Base-by-base conservation (phyloP, 371 early-diverging fungal genomes). In the Funneliformis caledonium region DNA sequence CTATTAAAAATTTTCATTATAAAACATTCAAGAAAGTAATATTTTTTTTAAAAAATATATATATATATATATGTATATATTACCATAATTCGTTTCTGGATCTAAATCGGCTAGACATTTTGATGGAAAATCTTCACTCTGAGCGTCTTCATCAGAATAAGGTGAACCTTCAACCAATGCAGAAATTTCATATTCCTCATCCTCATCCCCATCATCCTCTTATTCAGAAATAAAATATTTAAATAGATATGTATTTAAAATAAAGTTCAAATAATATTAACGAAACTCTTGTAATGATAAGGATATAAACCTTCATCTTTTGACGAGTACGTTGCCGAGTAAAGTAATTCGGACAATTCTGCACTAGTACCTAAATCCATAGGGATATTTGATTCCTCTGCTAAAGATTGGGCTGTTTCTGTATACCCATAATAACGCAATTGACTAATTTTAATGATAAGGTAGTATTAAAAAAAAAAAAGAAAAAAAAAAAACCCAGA, bases 361-460 rank as follows among this genome's bases (percentile, higher is more conserved):
- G 87, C 77, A 76, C 89, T 89, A 12, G 91, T 90, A 61, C 86
- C 84, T 85, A 91, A 84, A 59, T 88, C 84, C 7, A 80, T 83
- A 0, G 84, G 72, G 12, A 88, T 88, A 52, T 90, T 89, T 43
- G 91, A 90, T 78, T 90, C 88, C 81, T 90, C 89, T 67, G 89
- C 89, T 10, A 92, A 90, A 72, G 86, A 85, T 81, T 87, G 87
- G 8, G 92, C 92, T 10, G 91, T 85, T 61, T 90, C 84, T 8
- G 89, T 87, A 77, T 88, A 91, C 37, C 92, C 92, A 83, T 90
- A 91, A 5, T 89, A 90, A 64, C 90, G 85, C 47, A 92, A 86
- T 85, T 92, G 92, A 69, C 92, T 92, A 80, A 26, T 43, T 37
- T 14, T 26, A 37, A 26, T 31, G 8, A 9, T 10, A 16, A n/a